Evolutionary conservation across 1,284 basidiomycete species (phyloP), one percentile per base, ranked within the genome.

Genomic region (Malassezia cuniculi): DNA sequence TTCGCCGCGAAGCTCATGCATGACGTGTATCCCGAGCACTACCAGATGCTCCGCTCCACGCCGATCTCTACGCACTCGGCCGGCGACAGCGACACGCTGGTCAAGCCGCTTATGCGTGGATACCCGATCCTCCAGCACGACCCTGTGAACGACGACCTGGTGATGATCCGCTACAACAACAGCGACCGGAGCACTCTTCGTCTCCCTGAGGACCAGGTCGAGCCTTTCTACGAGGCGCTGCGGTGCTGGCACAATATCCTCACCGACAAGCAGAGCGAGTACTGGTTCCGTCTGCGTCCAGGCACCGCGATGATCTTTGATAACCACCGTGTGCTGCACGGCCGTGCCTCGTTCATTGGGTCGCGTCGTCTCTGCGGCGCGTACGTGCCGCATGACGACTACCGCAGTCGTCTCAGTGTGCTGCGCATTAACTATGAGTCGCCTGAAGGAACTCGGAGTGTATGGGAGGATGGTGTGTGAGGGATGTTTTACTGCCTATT

Each of bases 301-400:
- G 89, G 90, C 0, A 18, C 15, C n/a, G 22, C 15, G 10, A 22
- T 27, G 84, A 83, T 87, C 25, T 76, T 93, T 36, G 82, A 97
- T 69, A 95, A 97, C 62, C 84, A 93, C 68, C 77, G 90, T 9
- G 85, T 95, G 3, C 72, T 97, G 37, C 93, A 95, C 54, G 90
- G 90, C 5, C 79, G 90, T 6, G 83, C 85, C 0, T 76, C 79
- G 0, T 97, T 94, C 63, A 76, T 77, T 2, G 90, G 93, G 3
- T 77, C 78, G 59, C 76, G 90, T 3, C 75, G 84, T 1, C 84
- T 97, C 77, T 95, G 90, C 57, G 90, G 90, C 0, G 89, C 89
- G 0, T 97, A 97, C 27, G 39, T 61, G 6, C 48, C 48, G 11
- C 56, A 55, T 38, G 60, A 64, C 35, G 60, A 62, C 36, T 60